These are phyloP conservation scores for Tulasnella sp. DNA, from an alignment of 768 basidiomycete species.

Conservation along the genomic window DNA sequence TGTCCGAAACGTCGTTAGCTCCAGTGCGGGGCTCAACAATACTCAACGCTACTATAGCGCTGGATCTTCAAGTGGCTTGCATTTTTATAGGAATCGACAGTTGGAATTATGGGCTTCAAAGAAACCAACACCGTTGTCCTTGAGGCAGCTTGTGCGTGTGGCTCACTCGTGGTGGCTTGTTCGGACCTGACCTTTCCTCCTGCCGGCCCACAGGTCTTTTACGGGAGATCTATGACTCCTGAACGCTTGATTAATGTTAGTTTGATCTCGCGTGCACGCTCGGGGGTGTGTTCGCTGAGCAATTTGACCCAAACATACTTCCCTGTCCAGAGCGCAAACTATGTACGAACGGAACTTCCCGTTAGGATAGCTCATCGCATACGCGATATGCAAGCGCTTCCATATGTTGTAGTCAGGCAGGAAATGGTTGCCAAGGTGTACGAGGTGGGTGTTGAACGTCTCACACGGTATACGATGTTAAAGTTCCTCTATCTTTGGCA, in stretches of 20 bases:
- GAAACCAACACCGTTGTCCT: conserved; percentile 64
- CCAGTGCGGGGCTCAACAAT: background rate
- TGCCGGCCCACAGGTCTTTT: conserved; percentile 59
- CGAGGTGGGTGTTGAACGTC: conserved; percentile 52
- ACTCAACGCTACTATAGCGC: background rate
- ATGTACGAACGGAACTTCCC: conserved; percentile 84
- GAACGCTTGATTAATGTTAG: conserved; percentile 56
- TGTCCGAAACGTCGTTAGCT: background rate
- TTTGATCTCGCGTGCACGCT: conserved; percentile 73
- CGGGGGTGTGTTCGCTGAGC: conserved; percentile 52
- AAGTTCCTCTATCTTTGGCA: conserved; percentile 36
- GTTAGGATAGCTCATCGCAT: conserved; percentile 83
- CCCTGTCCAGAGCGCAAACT: conserved; percentile 71
- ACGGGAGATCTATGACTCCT: conserved; percentile 75
- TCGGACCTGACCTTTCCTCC: conserved; percentile 7
- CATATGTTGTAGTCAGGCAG: conserved; percentile 82
- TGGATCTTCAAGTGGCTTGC: conserved; percentile 15
- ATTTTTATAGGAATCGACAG: conserved; percentile 79
- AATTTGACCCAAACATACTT: background rate
- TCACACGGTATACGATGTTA: background rate
- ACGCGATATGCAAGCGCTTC: conserved; percentile 79
- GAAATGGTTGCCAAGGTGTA: conserved; percentile 81
- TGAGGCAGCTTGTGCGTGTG: conserved; percentile 67
- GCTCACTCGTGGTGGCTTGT: background rate
- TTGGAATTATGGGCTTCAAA: conserved; percentile 75